A percentile compares a stretch with the other conserved stretches of the same genome.
Evolutionary conservation across 495 filamentous ascomycete genomes (phyloP).

Genomic region (Hyaloscypha hepaticicola): DNA sequence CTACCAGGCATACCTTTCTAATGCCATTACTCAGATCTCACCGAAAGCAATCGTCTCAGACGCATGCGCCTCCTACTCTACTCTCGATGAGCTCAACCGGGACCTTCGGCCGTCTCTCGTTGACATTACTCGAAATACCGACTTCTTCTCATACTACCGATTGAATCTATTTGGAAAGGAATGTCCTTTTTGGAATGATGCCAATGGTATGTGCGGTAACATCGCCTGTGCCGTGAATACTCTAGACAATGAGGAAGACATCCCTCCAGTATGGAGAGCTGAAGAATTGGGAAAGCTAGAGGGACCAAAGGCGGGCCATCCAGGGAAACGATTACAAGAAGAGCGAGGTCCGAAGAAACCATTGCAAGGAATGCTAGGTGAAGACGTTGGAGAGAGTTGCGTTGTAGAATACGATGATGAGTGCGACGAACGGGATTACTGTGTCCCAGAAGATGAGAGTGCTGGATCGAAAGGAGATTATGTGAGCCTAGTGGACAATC

Average conservation of each 20-base stretch:
- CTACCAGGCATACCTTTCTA: constrained; percentile 28
- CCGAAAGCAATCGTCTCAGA: constrained; percentile 68
- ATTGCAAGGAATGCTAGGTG: constrained; percentile 78
- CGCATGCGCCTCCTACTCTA: constrained; percentile 88
- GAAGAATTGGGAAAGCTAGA: constrained; percentile 91
- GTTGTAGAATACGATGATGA: constrained; percentile 97
- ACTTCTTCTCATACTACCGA: constrained; percentile 97
- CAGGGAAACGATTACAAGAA: constrained; percentile 66
- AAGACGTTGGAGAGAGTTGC: constrained; percentile 88
- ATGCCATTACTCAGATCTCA: constrained; percentile 43
- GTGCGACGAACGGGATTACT: constrained; percentile 96
- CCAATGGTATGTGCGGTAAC: constrained; percentile 93
- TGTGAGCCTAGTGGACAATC: constrained; percentile 89
- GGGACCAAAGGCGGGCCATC: constrained; percentile 87
- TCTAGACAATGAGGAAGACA: constrained; percentile 90
- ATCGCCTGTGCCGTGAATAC: constrained; percentile 98
- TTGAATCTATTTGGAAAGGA: constrained; percentile 93
- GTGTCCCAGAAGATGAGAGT: constrained; percentile 92
- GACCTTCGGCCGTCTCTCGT: constrained; percentile 76
- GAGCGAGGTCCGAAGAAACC: constrained; percentile 68
- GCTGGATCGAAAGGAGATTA: constrained; percentile 89
- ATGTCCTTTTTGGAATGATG: constrained; percentile 95
- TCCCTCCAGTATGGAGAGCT: constrained; percentile 86
- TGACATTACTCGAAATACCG: constrained; percentile 79
- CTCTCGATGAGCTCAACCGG: constrained; percentile 79